These are phyloP conservation scores for Hydnum rufescens DNA, from an alignment of 768 basidiomycete species.

Conservation along the genomic window DNA sequence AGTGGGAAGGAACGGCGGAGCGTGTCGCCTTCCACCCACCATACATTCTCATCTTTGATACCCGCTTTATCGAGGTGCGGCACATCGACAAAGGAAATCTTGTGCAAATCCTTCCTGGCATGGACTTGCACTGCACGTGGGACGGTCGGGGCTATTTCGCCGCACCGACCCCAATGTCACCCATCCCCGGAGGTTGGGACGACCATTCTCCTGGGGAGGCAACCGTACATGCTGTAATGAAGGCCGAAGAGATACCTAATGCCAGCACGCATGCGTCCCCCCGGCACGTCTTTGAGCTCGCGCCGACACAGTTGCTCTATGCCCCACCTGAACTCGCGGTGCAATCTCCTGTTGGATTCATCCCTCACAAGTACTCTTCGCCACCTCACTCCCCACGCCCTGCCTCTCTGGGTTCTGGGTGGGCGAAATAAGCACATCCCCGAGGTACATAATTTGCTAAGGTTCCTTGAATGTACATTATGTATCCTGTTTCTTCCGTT, in stretches of 20 bases:
- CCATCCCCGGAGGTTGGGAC: conserved; percentile 29
- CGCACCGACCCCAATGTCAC: conserved; percentile 17
- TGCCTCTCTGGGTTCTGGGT: neutral
- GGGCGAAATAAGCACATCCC: neutral
- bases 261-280: conserved; percentile 8
- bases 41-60: conserved; percentile 72
- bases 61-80: conserved; percentile 78
- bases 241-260: conserved; percentile 24
- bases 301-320: conserved; percentile 55
- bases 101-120: conserved; percentile 63
- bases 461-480: no score
- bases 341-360: neutral
- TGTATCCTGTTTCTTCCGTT: no score
- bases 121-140: conserved; percentile 73
- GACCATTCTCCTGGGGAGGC: conserved; percentile 49
- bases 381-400: neutral
- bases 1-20: conserved; percentile 89
- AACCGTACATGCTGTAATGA: conserved; percentile 76
- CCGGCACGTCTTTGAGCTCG: conserved; percentile 19
- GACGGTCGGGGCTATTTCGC: conserved; percentile 43
- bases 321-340: neutral
- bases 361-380: neutral
- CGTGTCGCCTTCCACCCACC: conserved; percentile 78
- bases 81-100: conserved; percentile 64
- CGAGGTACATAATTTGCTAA: no score